phyloP scores from a whole-genome alignment of 371 early-diverging fungal species.

The Saksenaea oblongispora region DNA sequence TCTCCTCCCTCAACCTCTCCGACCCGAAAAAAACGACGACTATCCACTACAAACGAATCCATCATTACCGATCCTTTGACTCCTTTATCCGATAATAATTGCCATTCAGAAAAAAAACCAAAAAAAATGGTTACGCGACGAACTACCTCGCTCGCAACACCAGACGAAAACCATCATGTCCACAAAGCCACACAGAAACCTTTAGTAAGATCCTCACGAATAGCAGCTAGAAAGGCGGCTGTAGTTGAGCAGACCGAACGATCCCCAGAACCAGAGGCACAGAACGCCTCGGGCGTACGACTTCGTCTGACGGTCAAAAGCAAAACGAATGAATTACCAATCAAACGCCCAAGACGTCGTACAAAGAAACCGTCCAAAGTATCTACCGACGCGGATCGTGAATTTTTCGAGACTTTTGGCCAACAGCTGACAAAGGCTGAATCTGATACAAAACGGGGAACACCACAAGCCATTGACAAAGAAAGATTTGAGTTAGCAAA shows the following conservation, averaged over 20 bases:
- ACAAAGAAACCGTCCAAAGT: background rate
- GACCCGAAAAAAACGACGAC: background rate
- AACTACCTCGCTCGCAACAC: conserved; percentile 19
- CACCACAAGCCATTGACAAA: conserved; percentile 54
- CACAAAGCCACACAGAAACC: conserved; percentile 18
- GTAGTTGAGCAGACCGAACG: background rate
- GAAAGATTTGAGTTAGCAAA: conserved; percentile 47
- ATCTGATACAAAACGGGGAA: conserved; percentile 52
- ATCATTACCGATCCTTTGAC: conserved; percentile 3
- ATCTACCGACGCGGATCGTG: conserved; percentile 17
- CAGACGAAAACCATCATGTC: conserved; percentile 18
- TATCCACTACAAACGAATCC: background rate
- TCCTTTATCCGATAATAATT: conserved; percentile 9
- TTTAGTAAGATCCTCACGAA: conserved; percentile 2
- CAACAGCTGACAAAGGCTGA: conserved; percentile 57
- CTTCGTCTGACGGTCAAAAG: conserved; percentile 16
- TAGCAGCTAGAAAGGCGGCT: conserved; percentile 6
- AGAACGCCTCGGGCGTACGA: conserved; percentile 9
- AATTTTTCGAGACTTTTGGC: conserved; percentile 50
- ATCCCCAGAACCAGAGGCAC: background rate
- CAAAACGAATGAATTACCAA: conserved; percentile 1
- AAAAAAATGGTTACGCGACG: conserved; percentile 35
- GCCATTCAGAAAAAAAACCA: conserved; percentile 20
- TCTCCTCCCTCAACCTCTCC: conserved; percentile 29
- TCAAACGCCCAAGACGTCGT: conserved; percentile 8